Conservation (phyloP, 148 eudicot species). For the Camellia granthamiana region DNA sequence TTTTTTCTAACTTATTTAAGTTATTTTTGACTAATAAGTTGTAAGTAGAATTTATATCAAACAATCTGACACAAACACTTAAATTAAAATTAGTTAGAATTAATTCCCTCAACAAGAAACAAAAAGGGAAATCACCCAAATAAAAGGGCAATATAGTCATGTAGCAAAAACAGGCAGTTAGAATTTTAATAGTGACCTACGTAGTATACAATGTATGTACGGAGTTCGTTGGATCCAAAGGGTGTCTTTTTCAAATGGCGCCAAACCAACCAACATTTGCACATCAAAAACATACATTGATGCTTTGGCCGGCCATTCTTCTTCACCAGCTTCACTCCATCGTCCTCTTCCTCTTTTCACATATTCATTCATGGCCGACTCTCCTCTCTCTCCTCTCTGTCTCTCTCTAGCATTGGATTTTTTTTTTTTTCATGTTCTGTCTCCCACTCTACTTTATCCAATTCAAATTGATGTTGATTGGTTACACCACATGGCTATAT, state of each 20-base stretch:
- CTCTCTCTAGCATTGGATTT: background rate
- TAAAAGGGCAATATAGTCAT: too few relatives aligned
- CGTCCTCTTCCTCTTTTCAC: background rate
- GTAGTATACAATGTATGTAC: background rate
- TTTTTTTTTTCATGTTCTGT: background rate
- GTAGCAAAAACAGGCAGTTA: too few relatives aligned
- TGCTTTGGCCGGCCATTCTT: slow-evolving; percentile 5
- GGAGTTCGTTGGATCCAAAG: background rate
- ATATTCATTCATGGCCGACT: background rate
- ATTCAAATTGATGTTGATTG: too few relatives aligned
- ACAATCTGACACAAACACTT: too few relatives aligned
- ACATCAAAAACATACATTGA: background rate
- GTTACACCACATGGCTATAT: too few relatives aligned
- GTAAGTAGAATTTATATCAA: too few relatives aligned
- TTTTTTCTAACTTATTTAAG: too few relatives aligned
- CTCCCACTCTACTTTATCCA: too few relatives aligned
- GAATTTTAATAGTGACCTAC: background rate
- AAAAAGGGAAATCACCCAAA: too few relatives aligned
- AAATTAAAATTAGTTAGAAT: too few relatives aligned
- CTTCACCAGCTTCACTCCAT: background rate
- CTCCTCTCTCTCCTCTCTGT: background rate
- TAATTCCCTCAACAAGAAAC: too few relatives aligned
- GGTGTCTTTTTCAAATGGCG: background rate
- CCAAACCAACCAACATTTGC: background rate
- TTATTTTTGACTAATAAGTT: too few relatives aligned